phyloP scores from a whole-genome alignment of 352 stramenopile species.

The Phytophthora parvispora region DNA sequence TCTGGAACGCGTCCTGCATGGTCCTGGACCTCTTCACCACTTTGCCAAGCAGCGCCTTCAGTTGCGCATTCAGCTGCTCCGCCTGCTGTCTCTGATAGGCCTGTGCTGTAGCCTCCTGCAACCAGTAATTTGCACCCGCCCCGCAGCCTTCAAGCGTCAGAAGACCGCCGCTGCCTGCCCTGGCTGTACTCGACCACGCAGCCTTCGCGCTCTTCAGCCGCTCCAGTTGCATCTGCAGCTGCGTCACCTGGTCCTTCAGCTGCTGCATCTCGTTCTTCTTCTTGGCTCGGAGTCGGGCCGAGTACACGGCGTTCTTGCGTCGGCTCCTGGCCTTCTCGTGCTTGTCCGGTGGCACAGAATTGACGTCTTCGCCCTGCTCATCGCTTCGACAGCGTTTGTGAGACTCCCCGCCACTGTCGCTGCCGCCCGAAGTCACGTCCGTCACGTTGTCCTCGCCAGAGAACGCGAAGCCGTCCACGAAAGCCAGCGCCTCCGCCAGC shows the following conservation, averaged over 20 bases:
- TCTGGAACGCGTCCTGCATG: conserved; percentile 20
- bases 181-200: background rate
- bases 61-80: conserved; percentile 20
- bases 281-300: conserved; percentile 26
- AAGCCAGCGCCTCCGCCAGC: conserved; percentile 35
- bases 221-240: conserved; percentile 31
- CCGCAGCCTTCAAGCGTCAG: background rate
- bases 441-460: background rate
- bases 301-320: conserved; percentile 30
- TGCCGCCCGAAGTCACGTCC: conserved; percentile 6
- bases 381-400: conserved; percentile 13
- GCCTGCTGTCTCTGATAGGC: conserved; percentile 21
- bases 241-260: conserved; percentile 23
- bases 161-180: background rate
- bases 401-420: conserved; percentile 4
- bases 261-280: conserved; percentile 32
- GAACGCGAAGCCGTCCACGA: conserved; percentile 36
- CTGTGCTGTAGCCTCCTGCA: conserved; percentile 18
- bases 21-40: conserved; percentile 17
- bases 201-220: conserved; percentile 13
- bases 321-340: conserved; percentile 15
- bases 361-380: background rate
- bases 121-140: conserved; percentile 7
- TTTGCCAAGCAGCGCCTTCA: conserved; percentile 22
- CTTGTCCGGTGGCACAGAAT: conserved; percentile 2